A percentile compares a stretch with the other conserved stretches of the same genome.
These are phyloP conservation scores for Aspergillus tamarii DNA, from an alignment of 2,329 filamentous ascomycete genomes.

Conservation along the genomic window DNA sequence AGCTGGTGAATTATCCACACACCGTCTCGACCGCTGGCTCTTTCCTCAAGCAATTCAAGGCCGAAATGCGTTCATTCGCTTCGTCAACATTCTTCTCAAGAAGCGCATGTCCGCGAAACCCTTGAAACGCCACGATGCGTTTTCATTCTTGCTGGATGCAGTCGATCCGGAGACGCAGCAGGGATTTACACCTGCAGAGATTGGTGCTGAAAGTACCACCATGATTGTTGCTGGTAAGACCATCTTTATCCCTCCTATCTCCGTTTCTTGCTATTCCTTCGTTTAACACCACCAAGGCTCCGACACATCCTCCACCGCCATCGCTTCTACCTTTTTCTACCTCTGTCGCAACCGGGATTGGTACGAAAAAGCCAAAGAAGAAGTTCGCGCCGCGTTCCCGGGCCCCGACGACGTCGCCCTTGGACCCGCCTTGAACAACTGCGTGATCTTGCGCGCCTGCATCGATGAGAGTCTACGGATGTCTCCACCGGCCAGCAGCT, in stretches of 20 bases:
- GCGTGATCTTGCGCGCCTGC: conserved; percentile 47
- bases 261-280: no score
- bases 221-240: conserved; percentile 52
- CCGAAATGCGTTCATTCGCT: conserved; percentile 42
- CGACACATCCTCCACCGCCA: conserved; percentile 45
- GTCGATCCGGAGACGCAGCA: conserved; percentile 48
- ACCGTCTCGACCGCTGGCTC: conserved; percentile 17
- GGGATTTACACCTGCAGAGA: conserved; percentile 48
- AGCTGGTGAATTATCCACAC: conserved; percentile 9
- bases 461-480: conserved; percentile 44
- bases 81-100: conserved; percentile 27
- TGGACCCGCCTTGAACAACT: conserved; percentile 36
- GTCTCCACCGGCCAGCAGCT: conserved; percentile 31
- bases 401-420: conserved; percentile 41
- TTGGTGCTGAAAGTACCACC: conserved; percentile 54
- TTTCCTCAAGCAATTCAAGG: conserved; percentile 40
- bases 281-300: conserved; percentile 24
- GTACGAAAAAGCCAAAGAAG: conserved; percentile 33
- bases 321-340: conserved; percentile 46
- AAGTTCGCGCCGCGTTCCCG: conserved; percentile 39
- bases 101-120: conserved; percentile 14
- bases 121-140: conserved; percentile 49
- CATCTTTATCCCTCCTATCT: neutral
- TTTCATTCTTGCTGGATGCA: conserved; percentile 52
- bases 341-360: conserved; percentile 37